These are phyloP conservation scores for Ophiocordyceps robertsii DNA, from an alignment of 2,329 filamentous ascomycete genomes.

Conservation along the genomic window DNA sequence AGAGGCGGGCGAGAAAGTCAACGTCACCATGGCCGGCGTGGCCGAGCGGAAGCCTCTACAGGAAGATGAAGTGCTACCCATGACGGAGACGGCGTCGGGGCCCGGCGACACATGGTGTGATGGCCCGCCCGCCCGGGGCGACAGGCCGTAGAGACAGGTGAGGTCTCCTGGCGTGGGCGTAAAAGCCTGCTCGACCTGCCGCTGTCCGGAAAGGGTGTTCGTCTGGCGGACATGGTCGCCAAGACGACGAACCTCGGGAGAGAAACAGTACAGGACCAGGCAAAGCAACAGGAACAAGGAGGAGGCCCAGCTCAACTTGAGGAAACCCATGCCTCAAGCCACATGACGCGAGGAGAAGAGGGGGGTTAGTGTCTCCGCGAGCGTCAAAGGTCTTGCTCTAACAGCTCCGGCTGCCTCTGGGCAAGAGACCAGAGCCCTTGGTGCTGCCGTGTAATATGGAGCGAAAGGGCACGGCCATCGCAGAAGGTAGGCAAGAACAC, in stretches of 20 bases:
- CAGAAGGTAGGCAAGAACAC: too few species aligned
- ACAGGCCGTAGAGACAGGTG: conserved; percentile 3
- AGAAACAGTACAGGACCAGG: conserved; percentile 1
- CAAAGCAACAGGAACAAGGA: neutral
- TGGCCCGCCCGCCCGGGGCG: neutral
- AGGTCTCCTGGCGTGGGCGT: conserved; percentile 4
- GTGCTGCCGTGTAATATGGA: too few species aligned
- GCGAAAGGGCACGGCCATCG: too few species aligned
- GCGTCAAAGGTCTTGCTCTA: too few species aligned
- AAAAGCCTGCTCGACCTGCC: conserved; percentile 5
- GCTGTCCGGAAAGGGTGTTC: conserved; percentile 3
- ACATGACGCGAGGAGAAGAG: too few species aligned
- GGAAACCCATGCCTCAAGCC: too few species aligned
- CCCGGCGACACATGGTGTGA: neutral
- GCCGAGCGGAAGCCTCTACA: conserved; percentile 3
- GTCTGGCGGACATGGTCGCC: conserved; percentile 3
- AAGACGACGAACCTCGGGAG: neutral
- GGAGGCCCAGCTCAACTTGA: too few species aligned
- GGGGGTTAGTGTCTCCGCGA: too few species aligned
- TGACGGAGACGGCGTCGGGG: too few species aligned
- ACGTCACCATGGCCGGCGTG: conserved; percentile 3
- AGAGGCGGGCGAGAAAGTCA: conserved; percentile 5
- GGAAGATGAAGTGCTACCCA: conserved; percentile 4
- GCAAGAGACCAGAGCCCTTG: too few species aligned
- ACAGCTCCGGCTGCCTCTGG: too few species aligned